These are phyloP conservation scores for Babesia ovata DNA, from an alignment of 169 alveolate species.

Conservation along the genomic window DNA sequence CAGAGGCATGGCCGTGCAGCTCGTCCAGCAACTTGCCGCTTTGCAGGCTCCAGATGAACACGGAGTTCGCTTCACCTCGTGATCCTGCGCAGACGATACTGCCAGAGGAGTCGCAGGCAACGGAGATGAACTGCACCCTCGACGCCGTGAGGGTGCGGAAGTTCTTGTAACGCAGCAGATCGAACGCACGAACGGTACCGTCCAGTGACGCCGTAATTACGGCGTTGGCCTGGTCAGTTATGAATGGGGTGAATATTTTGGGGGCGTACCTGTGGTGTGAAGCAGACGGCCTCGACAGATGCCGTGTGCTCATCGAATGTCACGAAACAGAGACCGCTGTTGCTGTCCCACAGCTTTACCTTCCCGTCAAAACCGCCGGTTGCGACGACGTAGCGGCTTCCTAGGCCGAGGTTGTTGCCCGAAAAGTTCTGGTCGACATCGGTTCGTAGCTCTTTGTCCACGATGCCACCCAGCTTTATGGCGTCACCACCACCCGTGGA, in stretches of 20 bases:
- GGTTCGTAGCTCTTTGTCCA: conserved; percentile 39
- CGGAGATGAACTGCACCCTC: conserved; percentile 89
- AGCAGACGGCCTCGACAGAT: conserved; percentile 89
- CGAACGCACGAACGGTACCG: conserved; percentile 98
- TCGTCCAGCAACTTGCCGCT: conserved; percentile 76
- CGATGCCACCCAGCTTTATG: conserved; percentile 47
- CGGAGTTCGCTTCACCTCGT: conserved; percentile 85
- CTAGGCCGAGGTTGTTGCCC: conserved; percentile 78
- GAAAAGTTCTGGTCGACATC: conserved; percentile 56
- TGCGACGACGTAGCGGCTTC: conserved; percentile 90
- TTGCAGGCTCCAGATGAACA: conserved; percentile 82
- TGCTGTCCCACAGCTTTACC: conserved; percentile 94
- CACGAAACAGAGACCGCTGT: conserved; percentile 91
- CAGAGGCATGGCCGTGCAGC: conserved; percentile 91
- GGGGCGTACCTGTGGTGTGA: conserved; percentile 84
- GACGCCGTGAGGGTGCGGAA: conserved; percentile 86
- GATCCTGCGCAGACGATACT: conserved; percentile 97
- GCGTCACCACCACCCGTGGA: conserved; percentile 66
- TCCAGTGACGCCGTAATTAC: conserved; percentile 94
- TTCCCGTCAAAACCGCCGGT: conserved; percentile 98
- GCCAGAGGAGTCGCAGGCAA: conserved; percentile 93
- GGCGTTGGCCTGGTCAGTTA: conserved; percentile 81
- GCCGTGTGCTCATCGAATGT: conserved; percentile 95
- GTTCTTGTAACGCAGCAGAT: conserved; percentile 89
- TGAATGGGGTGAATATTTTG: not conserved